These are phyloP conservation scores for Chlamydomonas asymmetrica DNA, from an alignment of 139 green algal species.

Conservation along the genomic window DNA sequence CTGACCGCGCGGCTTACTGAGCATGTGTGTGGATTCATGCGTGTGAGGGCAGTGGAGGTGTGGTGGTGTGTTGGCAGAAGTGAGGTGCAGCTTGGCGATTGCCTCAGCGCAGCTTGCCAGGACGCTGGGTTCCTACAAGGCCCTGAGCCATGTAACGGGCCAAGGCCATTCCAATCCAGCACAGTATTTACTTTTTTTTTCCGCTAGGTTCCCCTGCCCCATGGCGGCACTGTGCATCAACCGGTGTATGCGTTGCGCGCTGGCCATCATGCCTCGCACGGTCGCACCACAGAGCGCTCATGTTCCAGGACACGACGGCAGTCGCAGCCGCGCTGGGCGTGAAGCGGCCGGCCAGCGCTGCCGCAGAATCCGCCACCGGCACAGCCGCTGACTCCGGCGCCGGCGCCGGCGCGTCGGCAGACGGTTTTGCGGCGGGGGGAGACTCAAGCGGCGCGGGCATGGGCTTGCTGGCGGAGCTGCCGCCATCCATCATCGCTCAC, in stretches of 20 bases:
- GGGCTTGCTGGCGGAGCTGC: slow-evolving; percentile 67
- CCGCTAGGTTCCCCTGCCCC: slow-evolving; percentile 26
- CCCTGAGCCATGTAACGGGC: background rate
- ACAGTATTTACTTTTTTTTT: too few species aligned
- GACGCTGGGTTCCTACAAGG: background rate
- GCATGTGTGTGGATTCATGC: background rate
- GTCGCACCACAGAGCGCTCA: slow-evolving; percentile 14
- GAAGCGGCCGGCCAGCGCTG: too few species aligned
- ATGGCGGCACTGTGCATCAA: too few species aligned
- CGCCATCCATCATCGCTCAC: slow-evolving; percentile 70
- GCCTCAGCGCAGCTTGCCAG: background rate
- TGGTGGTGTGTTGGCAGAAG: background rate
- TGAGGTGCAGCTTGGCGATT: background rate
- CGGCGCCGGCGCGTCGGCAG: background rate
- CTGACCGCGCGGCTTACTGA: too few species aligned
- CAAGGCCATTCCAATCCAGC: too few species aligned
- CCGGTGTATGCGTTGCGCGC: too few species aligned
- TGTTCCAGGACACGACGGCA: too few species aligned
- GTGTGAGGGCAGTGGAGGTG: background rate
- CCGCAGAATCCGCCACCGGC: slow-evolving; percentile 61
- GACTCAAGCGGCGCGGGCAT: slow-evolving; percentile 20
- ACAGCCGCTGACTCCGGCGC: background rate
- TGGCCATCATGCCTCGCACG: slow-evolving; percentile 40
- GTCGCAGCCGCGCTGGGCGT: too few species aligned
- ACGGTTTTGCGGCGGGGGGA: slow-evolving; percentile 30